A percentile compares a stretch with the other conserved stretches of the same genome.
These are phyloP conservation scores for Lasiodiplodia citricola DNA, from an alignment of 2,329 filamentous ascomycete species.

Conservation along the genomic window DNA sequence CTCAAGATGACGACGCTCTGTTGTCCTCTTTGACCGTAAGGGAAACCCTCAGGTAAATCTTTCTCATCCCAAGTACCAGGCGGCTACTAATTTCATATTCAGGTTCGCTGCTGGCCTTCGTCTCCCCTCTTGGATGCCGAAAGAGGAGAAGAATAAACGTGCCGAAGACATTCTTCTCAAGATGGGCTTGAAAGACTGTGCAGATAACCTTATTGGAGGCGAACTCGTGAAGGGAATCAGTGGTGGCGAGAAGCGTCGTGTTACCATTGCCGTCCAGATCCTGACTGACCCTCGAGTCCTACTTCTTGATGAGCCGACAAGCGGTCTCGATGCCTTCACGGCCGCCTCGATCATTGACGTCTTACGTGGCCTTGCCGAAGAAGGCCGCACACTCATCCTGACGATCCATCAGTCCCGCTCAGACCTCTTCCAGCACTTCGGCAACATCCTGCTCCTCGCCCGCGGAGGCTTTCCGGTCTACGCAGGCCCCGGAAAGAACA, in stretches of 20 bases:
- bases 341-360: constrained; percentile 79
- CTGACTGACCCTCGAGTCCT: constrained; percentile 76
- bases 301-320: constrained; percentile 77
- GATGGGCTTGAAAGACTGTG: constrained; percentile 79
- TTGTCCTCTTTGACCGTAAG: constrained; percentile 76
- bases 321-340: constrained; percentile 78
- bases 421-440: constrained; percentile 73
- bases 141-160: constrained; percentile 67
- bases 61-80: too few relatives aligned
- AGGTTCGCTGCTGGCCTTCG: constrained; percentile 69
- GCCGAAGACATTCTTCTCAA: constrained; percentile 76
- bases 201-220: constrained; percentile 74
- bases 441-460: constrained; percentile 72
- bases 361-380: constrained; percentile 70
- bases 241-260: constrained; percentile 77
- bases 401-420: constrained; percentile 80
- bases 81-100: background rate
- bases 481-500: constrained; percentile 65
- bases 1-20: constrained; percentile 77
- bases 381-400: constrained; percentile 75
- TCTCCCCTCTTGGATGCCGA: constrained; percentile 72
- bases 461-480: constrained; percentile 73
- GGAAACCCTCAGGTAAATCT: constrained; percentile 63
- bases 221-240: constrained; percentile 79
- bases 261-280: constrained; percentile 79